phyloP scores from a whole-genome alignment of 352 stramenopile species.

The Globisporangium uncinulatum region DNA sequence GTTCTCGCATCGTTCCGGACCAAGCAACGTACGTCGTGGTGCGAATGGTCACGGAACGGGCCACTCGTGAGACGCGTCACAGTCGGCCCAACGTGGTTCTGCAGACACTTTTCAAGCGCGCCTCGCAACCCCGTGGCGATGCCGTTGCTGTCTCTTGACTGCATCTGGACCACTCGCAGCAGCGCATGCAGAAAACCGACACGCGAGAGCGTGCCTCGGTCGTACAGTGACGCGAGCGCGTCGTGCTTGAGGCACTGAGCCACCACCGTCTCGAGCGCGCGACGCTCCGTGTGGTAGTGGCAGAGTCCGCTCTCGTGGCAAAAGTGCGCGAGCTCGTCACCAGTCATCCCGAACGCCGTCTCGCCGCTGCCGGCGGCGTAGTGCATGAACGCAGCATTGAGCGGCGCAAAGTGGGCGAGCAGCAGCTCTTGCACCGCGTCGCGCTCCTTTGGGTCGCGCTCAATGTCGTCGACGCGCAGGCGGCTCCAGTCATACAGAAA shows the following conservation, averaged over 20 bases:
- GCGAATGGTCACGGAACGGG: constrained; percentile 67
- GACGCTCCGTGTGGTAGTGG: constrained; percentile 29
- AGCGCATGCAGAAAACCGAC: constrained; percentile 70
- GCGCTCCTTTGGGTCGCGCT: constrained; percentile 35
- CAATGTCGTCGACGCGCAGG: constrained; percentile 48
- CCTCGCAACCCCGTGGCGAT: constrained; percentile 8
- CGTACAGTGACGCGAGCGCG: constrained; percentile 38
- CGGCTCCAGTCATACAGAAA: constrained; percentile 78
- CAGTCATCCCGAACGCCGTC: constrained; percentile 58
- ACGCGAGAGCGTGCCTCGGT: constrained; percentile 49
- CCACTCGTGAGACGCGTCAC: constrained; percentile 55
- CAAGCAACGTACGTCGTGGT: constrained; percentile 49
- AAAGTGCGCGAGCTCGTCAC: constrained; percentile 63
- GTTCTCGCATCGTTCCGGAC: background rate
- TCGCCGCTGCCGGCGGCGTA: constrained; percentile 67
- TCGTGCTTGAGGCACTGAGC: constrained; percentile 30
- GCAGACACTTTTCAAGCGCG: constrained; percentile 40
- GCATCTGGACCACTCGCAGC: constrained; percentile 29
- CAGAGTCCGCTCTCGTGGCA: constrained; percentile 61
- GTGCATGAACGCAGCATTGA: constrained; percentile 72
- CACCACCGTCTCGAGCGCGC: constrained; percentile 32
- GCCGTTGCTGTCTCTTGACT: constrained; percentile 10
- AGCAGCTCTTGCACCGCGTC: constrained; percentile 54
- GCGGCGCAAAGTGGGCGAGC: constrained; percentile 35
- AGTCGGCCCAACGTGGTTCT: constrained; percentile 37